phyloP scores from a whole-genome alignment of 208 protist species.

The Crithidia fasciculata region DNA sequence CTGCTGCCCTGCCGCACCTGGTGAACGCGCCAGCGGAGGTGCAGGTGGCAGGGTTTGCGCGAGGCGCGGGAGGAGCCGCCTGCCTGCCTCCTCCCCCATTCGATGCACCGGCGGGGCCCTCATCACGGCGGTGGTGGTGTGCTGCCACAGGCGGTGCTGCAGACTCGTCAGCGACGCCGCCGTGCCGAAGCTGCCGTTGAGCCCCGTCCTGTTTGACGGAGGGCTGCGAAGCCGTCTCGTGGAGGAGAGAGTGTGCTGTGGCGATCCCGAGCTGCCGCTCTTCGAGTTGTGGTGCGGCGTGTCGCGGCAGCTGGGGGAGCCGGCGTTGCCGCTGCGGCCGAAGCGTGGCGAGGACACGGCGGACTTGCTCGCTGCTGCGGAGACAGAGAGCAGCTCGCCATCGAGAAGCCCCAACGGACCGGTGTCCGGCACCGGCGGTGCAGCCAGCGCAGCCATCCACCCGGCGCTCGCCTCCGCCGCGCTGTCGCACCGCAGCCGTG shows the following conservation, averaged over 20 bases:
- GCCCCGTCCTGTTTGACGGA: too few relatives aligned
- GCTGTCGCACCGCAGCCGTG: neutral
- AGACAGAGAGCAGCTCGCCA: neutral
- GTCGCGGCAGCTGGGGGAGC: neutral
- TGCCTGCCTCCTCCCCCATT: neutral
- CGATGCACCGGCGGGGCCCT: neutral
- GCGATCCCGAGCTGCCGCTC: neutral
- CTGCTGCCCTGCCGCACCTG: neutral
- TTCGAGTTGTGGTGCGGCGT: neutral
- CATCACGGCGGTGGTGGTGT: constrained; percentile 3
- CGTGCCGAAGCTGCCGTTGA: constrained; percentile 2
- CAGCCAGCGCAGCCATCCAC: constrained; percentile 10
- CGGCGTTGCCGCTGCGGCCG: neutral
- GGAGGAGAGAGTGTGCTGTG: too few relatives aligned
- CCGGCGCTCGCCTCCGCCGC: neutral
- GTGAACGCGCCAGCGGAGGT: constrained; percentile 5
- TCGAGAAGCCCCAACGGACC: neutral
- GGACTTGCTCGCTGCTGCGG: neutral
- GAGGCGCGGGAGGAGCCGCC: neutral
- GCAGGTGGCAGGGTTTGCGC: neutral
- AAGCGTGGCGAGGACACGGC: neutral
- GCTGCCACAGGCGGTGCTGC: constrained; percentile 20
- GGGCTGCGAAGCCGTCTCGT: too few relatives aligned
- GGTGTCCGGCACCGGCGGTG: too few relatives aligned
- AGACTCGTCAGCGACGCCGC: constrained; percentile 7